Evolutionary conservation across 164 flowering plant species (phyloP), one percentile per base, ranked within the genome.

Genomic region (Kingdonia uniflora): DNA sequence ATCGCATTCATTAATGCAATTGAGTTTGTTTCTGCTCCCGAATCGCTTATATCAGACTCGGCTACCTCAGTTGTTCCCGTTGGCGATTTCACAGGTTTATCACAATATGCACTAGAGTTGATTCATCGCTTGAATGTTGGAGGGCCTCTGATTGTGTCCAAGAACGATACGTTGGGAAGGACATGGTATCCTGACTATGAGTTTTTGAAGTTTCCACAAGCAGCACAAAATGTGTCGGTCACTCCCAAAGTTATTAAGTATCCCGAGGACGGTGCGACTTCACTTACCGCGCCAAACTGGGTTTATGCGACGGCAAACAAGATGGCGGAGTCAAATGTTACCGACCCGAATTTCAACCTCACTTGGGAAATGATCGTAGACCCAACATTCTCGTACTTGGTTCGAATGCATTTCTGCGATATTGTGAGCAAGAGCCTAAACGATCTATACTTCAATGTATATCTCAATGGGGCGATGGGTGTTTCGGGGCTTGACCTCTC

Each of bases 351-450:
- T 54, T 85, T 81, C 72, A 91, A 91, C 55, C 67, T 91, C 29
- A 81, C 85, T 0, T 91, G 92, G 95, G 58, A 61, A 24, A 50
- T 91, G 77, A 49, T 11, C 0, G 87, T 80, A 6, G 90, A 83
- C 19, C 65, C 75, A 0, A 57, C 70, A 19, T 85, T 65, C 57
- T 55, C 76, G 19, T 91, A 91, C 55, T 54, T 87, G 47, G 56
- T 85, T 59, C 69, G 96, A 48, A 6, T 85, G 55, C 97, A 91
- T 35, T 91, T 91, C 56, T 87, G 97, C 51, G 97, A 91, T 48
- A 81, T 91, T 23, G 77, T 91, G 20, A 87, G 97, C 65, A 68
- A 67, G 44, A 49, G 53, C 53, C 68, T 79, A 8, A 72, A 85
- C 58, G 79, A 79, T 4, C 59, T 91, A 39, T 79, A 80, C 79